A percentile compares a stretch with the other conserved stretches of the same genome.
Conservation (phyloP, 2,329 filamentous ascomycete species). For the Daldinia eschscholtzii region DNA sequence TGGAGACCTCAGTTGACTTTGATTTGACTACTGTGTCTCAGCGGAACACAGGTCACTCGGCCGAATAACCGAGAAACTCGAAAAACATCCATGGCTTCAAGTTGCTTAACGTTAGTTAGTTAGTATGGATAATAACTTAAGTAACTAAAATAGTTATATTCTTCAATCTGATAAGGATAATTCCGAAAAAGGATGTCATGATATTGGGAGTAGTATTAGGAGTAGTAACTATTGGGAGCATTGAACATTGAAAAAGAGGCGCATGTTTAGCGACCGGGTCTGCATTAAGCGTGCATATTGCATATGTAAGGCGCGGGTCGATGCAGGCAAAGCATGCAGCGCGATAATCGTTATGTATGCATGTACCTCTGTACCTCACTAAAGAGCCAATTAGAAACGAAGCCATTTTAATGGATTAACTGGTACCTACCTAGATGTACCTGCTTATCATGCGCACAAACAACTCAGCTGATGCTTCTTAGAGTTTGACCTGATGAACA, state of each 20-base stretch:
- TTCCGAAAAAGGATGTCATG: background rate
- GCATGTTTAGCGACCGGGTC: background rate
- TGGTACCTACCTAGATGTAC: constrained; percentile 23
- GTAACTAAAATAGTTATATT: background rate
- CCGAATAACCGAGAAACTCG: constrained; percentile 10
- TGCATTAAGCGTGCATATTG: constrained; percentile 16
- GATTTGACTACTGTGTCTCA: constrained; percentile 33
- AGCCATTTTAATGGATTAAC: background rate
- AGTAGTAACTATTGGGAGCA: background rate
- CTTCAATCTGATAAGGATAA: background rate
- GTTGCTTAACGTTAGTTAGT: background rate
- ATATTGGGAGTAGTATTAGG: background rate
- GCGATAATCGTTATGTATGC: background rate
- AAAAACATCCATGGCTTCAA: constrained; percentile 6
- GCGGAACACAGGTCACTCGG: constrained; percentile 29
- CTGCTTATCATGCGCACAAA: constrained; percentile 39
- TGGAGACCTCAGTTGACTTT: constrained; percentile 36
- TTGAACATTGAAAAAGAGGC: constrained; percentile 1
- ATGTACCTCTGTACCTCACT: background rate
- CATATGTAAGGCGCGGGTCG: constrained; percentile 11
- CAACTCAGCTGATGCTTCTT: constrained; percentile 36
- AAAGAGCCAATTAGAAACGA: background rate
- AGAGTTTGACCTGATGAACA: constrained; percentile 25
- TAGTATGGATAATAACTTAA: background rate
- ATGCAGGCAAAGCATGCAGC: constrained; percentile 8